Percentiles rank a stretch among this genome's conserved stretches.
These are phyloP conservation scores for Tylopilus sp. DNA, from an alignment of 768 basidiomycete species.

Conservation along the genomic window DNA sequence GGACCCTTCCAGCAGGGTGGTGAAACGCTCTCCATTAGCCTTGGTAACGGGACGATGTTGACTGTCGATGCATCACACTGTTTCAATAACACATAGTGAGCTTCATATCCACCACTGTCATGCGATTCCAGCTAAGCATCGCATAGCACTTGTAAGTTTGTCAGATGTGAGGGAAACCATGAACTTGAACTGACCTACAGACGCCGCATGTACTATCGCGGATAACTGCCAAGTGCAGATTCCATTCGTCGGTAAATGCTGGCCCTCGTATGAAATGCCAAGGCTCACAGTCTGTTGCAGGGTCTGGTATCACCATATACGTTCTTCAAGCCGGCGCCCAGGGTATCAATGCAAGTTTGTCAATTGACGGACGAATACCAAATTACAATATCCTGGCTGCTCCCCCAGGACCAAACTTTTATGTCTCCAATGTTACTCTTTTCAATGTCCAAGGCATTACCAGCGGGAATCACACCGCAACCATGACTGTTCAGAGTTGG, in stretches of 20 bases:
- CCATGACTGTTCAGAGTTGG: conserved; percentile 13
- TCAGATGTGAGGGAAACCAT: background rate
- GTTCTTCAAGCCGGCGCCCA: conserved; percentile 17
- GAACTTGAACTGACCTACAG: background rate
- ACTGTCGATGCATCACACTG: conserved; percentile 14
- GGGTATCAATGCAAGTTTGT: conserved; percentile 16
- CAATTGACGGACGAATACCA: conserved; percentile 9
- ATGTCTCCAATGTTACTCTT: conserved; percentile 12
- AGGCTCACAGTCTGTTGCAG: conserved; percentile 2
- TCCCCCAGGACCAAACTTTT: conserved; percentile 12
- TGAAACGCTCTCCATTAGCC: conserved; percentile 8
- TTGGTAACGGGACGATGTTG: conserved; percentile 10
- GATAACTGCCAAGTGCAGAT: conserved; percentile 16
- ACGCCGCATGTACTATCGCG: conserved; percentile 8
- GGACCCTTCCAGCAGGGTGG: conserved; percentile 5
- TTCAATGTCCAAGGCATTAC: conserved; percentile 11
- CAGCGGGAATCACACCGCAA: conserved; percentile 14
- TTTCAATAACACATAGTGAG: conserved; percentile 17
- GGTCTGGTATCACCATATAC: conserved; percentile 18
- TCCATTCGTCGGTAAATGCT: conserved; percentile 10
- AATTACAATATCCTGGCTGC: conserved; percentile 3
- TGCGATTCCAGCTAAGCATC: background rate
- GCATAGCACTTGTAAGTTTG: conserved; percentile 8
- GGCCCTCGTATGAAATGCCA: background rate
- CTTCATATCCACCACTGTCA: background rate